Evolutionary conservation across 2,329 filamentous ascomycete genomes (phyloP).

Genomic region (Fusarium nelsonii): DNA sequence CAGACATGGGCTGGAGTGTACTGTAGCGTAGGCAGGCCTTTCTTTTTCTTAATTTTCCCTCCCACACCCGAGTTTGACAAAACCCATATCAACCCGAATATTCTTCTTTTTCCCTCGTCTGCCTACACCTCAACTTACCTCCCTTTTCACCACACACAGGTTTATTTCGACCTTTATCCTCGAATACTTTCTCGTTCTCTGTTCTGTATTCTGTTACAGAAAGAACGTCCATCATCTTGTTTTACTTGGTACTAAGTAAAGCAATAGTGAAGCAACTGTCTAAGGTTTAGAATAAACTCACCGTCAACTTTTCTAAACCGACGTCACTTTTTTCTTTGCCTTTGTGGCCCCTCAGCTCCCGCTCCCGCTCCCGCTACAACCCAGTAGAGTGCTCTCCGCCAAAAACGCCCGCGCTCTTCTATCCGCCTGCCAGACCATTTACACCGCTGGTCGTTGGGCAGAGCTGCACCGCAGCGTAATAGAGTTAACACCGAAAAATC

Average conservation of each 20-base stretch:
- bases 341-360: conserved; percentile 45
- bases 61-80: conserved; percentile 50
- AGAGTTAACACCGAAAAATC: conserved; percentile 40
- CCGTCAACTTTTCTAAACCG: conserved; percentile 13
- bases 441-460: conserved; percentile 48
- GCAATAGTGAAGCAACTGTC: conserved; percentile 18
- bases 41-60: conserved; percentile 45
- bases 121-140: conserved; percentile 41
- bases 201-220: conserved; percentile 10
- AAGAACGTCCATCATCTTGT: conserved; percentile 13
- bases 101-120: conserved; percentile 44
- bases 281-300: conserved; percentile 22
- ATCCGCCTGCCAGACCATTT: conserved; percentile 46
- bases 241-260: conserved; percentile 25
- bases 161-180: conserved; percentile 34
- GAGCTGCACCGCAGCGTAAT: conserved; percentile 48
- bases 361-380: conserved; percentile 44
- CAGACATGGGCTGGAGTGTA: conserved; percentile 23
- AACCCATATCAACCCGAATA: conserved; percentile 49
- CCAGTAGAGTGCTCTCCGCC: conserved; percentile 37
- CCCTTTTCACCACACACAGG: conserved; percentile 45
- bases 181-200: conserved; percentile 13
- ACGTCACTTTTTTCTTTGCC: conserved; percentile 42
- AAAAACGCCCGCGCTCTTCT: conserved; percentile 43
- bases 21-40: conserved; percentile 26